phyloP scores from a whole-genome alignment of 1,284 basidiomycete genomes.

The Austroboletus novae-zelandiae region DNA sequence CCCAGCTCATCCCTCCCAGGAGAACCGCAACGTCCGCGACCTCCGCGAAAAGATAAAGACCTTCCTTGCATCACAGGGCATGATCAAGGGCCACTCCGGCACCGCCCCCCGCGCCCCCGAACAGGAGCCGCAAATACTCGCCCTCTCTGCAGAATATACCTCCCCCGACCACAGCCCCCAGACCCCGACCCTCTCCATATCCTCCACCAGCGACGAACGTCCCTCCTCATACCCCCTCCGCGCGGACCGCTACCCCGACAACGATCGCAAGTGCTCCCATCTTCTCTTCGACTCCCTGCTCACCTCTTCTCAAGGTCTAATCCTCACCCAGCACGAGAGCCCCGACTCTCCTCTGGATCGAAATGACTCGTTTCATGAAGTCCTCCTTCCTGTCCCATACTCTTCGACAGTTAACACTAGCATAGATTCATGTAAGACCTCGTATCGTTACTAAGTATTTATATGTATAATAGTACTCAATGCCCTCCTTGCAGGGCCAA shows the following conservation, averaged over 20 bases:
- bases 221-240: slow-evolving; percentile 44
- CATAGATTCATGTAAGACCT: slow-evolving; percentile 63
- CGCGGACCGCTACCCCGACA: slow-evolving; percentile 35
- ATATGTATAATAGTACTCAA: slow-evolving; percentile 67
- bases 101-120: slow-evolving; percentile 55
- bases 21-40: slow-evolving; percentile 62
- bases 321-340: slow-evolving; percentile 36
- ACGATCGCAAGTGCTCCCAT: slow-evolving; percentile 28
- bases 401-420: slow-evolving; percentile 40
- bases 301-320: slow-evolving; percentile 24
- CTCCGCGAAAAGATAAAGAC: slow-evolving; percentile 74
- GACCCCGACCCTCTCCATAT: slow-evolving; percentile 49
- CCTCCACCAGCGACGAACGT: slow-evolving; percentile 42
- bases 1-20: slow-evolving; percentile 40
- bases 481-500: slow-evolving; percentile 53
- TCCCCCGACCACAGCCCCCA: slow-evolving; percentile 53
- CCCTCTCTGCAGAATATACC: slow-evolving; percentile 46
- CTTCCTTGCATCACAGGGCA: slow-evolving; percentile 73
- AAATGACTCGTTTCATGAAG: slow-evolving; percentile 36
- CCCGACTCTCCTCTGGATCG: slow-evolving; percentile 37
- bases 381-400: slow-evolving; percentile 38
- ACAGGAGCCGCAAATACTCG: slow-evolving; percentile 54
- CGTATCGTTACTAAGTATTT: slow-evolving; percentile 64
- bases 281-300: not conserved
- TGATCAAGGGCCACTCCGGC: slow-evolving; percentile 82